Evolutionary conservation across 2,329 filamentous ascomycete genomes (phyloP).

Genomic region (Aureobasidium sp.): DNA sequence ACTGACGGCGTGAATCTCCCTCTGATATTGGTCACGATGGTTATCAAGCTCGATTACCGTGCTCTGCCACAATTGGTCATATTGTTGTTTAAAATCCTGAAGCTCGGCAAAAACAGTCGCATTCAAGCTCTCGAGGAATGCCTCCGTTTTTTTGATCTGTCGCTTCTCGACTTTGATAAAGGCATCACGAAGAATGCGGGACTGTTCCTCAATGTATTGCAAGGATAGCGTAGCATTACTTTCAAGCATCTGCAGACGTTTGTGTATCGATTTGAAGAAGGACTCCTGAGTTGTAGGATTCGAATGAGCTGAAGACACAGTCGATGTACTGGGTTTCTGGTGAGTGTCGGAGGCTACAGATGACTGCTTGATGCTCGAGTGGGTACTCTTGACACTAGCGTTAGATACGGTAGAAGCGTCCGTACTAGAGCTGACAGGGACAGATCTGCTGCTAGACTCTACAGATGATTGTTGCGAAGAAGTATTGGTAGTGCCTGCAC

Average conservation of each 20-base stretch:
- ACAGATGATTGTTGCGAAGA: not conserved
- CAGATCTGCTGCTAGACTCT: not conserved
- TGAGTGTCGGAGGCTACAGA: not conserved
- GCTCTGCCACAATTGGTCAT: slow-evolving; percentile 94
- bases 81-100: slow-evolving; percentile 69
- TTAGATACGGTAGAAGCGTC: not conserved
- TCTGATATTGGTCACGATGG: slow-evolving; percentile 75
- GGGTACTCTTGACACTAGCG: not conserved
- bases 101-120: slow-evolving; percentile 77
- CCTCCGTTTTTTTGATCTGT: slow-evolving; percentile 74
- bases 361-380: not conserved
- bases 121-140: slow-evolving; percentile 80
- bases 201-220: slow-evolving; percentile 96
- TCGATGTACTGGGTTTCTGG: slow-evolving; percentile 8
- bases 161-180: slow-evolving; percentile 81
- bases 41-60: slow-evolving; percentile 86
- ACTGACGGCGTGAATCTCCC: slow-evolving; percentile 76
- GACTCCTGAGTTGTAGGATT: slow-evolving; percentile 67
- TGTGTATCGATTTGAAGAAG: slow-evolving; percentile 95
- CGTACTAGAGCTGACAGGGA: not conserved
- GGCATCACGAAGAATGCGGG: slow-evolving; percentile 78
- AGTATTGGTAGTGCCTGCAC: not conserved
- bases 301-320: not conserved
- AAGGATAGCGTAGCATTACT: slow-evolving; percentile 86
- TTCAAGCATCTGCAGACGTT: slow-evolving; percentile 84